These are phyloP conservation scores for Colletotrichum scovillei DNA, from an alignment of 2,329 filamentous ascomycete genomes.

Conservation along the genomic window DNA sequence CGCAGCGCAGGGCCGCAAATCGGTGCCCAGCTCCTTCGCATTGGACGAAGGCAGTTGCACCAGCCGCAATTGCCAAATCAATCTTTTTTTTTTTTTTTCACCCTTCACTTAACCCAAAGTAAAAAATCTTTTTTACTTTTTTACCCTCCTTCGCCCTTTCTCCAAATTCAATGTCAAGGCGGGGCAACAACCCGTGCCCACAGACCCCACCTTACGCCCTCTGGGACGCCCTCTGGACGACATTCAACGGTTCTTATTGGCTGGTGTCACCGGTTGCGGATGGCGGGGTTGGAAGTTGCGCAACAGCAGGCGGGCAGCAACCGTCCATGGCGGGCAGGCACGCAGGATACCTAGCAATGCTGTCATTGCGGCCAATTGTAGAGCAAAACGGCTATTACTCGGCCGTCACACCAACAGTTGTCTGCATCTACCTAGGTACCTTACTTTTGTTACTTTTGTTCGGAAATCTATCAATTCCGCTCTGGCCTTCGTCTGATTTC, in stretches of 20 bases:
- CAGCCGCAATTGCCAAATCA: neutral
- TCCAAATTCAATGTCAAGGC: slow-evolving; percentile 24
- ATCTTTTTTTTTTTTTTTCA: neutral
- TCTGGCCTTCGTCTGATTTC: neutral
- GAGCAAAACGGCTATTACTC: neutral
- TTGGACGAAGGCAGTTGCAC: neutral
- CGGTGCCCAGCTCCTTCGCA: neutral
- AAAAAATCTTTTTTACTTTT: neutral
- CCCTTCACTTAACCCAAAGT: no score
- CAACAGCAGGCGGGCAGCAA: neutral
- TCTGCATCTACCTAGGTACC: no score
- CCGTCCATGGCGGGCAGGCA: neutral
- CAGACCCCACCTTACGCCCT: neutral
- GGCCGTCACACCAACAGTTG: neutral
- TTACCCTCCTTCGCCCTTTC: neutral
- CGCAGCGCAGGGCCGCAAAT: neutral
- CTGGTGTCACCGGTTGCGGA: neutral
- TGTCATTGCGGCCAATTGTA: neutral
- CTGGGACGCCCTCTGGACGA: neutral
- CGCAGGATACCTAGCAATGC: neutral
- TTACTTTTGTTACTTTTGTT: no score
- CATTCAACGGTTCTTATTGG: neutral
- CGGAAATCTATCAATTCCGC: no score
- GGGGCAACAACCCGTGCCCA: neutral
- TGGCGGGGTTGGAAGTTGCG: slow-evolving; percentile 18